phyloP scores from a whole-genome alignment of 2,329 filamentous ascomycete species.

The Trichoderma gracile region DNA sequence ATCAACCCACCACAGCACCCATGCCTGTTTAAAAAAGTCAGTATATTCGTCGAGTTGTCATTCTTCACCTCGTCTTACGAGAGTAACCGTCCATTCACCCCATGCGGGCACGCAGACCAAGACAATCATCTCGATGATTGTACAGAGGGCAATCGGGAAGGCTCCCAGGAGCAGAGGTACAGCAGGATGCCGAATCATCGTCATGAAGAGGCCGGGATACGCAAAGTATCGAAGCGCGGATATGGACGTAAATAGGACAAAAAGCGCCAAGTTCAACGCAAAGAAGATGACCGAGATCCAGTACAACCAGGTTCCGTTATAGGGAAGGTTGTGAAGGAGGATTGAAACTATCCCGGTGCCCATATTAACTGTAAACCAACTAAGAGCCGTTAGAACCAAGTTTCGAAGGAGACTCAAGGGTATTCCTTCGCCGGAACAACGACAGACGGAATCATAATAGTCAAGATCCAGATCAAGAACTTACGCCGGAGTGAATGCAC shows the following conservation, averaged over 20 bases:
- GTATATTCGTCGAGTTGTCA: background rate
- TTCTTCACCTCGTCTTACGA: background rate
- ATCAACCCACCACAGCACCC: conserved; percentile 13
- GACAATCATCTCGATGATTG: conserved; percentile 15
- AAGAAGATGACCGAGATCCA: conserved; percentile 7
- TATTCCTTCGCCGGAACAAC: no score
- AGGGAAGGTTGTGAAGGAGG: conserved; percentile 15
- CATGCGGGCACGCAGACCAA: conserved; percentile 4
- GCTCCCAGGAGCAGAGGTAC: conserved; percentile 1
- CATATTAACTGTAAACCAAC: conserved; percentile 16
- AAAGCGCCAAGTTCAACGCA: background rate
- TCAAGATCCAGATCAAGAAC: background rate
- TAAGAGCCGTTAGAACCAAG: background rate
- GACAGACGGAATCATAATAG: background rate
- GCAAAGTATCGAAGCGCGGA: conserved; percentile 4
- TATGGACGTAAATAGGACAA: conserved; percentile 1
- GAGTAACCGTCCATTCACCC: background rate
- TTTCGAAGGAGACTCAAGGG: background rate
- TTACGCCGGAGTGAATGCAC: conserved; percentile 7
- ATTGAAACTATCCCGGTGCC: conserved; percentile 15
- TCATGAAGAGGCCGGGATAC: background rate
- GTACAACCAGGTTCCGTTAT: background rate
- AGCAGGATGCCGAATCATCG: background rate
- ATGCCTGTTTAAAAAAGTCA: background rate
- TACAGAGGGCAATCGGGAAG: conserved; percentile 10